Evolutionary conservation across 2,329 filamentous ascomycete genomes (phyloP), one percentile per base, ranked within the genome.

Genomic region (Zymoseptoria passerinii): DNA sequence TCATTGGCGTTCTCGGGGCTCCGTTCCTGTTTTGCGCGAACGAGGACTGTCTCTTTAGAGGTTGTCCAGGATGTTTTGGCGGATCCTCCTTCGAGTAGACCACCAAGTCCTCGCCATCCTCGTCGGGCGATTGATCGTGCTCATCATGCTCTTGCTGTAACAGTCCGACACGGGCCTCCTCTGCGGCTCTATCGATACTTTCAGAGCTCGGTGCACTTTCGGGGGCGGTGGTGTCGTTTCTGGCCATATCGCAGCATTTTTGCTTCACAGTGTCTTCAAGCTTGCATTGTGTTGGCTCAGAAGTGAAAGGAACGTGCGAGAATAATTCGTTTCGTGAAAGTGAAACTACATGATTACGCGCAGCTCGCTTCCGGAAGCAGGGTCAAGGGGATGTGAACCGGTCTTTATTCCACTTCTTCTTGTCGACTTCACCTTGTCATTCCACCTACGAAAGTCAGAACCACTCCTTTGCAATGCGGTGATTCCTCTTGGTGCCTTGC

Each of bases 1-100:
- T 81, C 70, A 89, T 86, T 8, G 82, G 80, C 1, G 87, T 90
- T 56, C 86, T 73, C 18, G 86, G 82, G 40, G 82, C 80, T 60
- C 77, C 78, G 65, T 76, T 71, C 54, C 78, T 70, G 13, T 70
- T 73, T 57, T 78, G 77, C 2, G 77, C 78, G 59, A 80, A 76
- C 0, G 76, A 78, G n/a, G 68, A 71, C 58, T 72, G 70, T 53
- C 70, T 63, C 53, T 64, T 59, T 8, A 66, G 66, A n/a, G 55
- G 58, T 28, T 52, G 44, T 28, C 50, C 50, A 3, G 20, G 61
- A 56, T 59, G 59, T 60, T 4, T n/a, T 7, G 58, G 61, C 10
- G 61, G 55, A 18, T 55, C 23, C 19, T 61, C 52, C 55, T 62
- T 62, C n/a, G 58, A 48, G 29, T 65, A 60, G 44, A 58, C 63